These are phyloP conservation scores for Dipodascopsis tothii DNA, from an alignment of 805 yeast species.

Conservation along the genomic window DNA sequence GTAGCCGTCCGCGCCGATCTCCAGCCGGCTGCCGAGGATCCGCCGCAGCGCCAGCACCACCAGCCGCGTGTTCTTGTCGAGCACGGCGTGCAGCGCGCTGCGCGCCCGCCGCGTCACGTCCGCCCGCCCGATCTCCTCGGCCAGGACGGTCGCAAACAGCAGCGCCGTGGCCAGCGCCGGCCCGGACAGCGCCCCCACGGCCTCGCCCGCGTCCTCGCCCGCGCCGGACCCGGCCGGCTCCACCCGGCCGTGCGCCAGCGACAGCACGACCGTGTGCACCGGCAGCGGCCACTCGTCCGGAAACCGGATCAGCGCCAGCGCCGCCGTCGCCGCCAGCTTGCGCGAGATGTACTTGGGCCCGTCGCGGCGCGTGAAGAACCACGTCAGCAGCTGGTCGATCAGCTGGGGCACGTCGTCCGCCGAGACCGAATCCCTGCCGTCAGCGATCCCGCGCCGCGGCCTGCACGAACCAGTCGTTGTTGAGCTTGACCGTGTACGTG, in stretches of 20 bases:
- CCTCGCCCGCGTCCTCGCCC: neutral
- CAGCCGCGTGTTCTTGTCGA: slow-evolving; percentile 3
- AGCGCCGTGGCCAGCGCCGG: slow-evolving; percentile 4
- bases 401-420: slow-evolving; percentile 1
- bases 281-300: slow-evolving; percentile 15
- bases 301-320: slow-evolving; percentile 9
- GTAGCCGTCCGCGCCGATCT: neutral
- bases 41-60: slow-evolving; percentile 5
- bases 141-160: slow-evolving; percentile 12
- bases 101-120: slow-evolving; percentile 13
- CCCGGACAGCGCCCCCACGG: neutral
- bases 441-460: neutral
- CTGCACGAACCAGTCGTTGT: slow-evolving; percentile 24
- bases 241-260: slow-evolving; percentile 1
- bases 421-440: slow-evolving; percentile 14
- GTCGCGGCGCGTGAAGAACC: slow-evolving; percentile 9
- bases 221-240: neutral
- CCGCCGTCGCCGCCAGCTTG: slow-evolving; percentile 12
- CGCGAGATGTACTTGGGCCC: slow-evolving; percentile 17
- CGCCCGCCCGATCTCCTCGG: slow-evolving; percentile 17
- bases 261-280: slow-evolving; percentile 11
- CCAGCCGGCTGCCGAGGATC: neutral
- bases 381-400: slow-evolving; percentile 7
- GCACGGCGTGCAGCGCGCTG: slow-evolving; percentile 3
- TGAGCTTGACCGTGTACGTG: slow-evolving; percentile 61